Percentiles rank a stretch among this genome's conserved stretches.
These are phyloP conservation scores for Biscogniauxia mediterranea DNA, from an alignment of 2,329 filamentous ascomycete genomes.

Conservation along the genomic window DNA sequence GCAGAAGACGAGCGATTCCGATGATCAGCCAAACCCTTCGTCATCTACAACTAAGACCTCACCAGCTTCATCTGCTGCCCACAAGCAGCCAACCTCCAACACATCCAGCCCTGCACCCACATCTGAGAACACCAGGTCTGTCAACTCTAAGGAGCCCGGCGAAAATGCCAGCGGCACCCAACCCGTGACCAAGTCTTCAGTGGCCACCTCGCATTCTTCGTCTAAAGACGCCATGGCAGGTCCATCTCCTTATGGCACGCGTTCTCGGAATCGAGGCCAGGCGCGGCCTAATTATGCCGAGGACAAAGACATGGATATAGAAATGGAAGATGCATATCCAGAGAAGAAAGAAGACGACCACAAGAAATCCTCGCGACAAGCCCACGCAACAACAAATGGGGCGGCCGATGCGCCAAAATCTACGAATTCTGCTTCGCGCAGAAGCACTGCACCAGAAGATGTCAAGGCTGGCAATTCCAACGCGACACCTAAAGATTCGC, in stretches of 20 bases:
- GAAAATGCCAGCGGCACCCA: conserved; percentile 39
- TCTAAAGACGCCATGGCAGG: conserved; percentile 51
- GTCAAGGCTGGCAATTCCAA: conserved; percentile 27
- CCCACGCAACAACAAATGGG: conserved; percentile 36
- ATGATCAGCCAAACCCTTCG: conserved; percentile 36
- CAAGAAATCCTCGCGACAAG: conserved; percentile 56
- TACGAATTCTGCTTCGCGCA: conserved; percentile 37
- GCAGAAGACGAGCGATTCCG: conserved; percentile 34
- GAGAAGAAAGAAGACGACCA: conserved; percentile 55
- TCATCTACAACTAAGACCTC: conserved; percentile 33
- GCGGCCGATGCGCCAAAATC: conserved; percentile 30
- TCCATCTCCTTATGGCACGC: conserved; percentile 81
- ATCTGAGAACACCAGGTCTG: conserved; percentile 21
- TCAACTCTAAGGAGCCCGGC: conserved; percentile 26
- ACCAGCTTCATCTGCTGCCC: conserved; percentile 28
- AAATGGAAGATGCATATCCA: conserved; percentile 69
- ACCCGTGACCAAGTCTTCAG: conserved; percentile 48
- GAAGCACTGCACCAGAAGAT: conserved; percentile 35
- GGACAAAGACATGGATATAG: conserved; percentile 85
- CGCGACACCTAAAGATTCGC: conserved; percentile 24
- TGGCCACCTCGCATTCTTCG: conserved; percentile 43
- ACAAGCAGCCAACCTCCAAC: conserved; percentile 31
- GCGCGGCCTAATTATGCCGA: conserved; percentile 93
- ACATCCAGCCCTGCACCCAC: conserved; percentile 28
- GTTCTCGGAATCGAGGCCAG: conserved; percentile 83